Evolutionary conservation across 495 filamentous ascomycete species (phyloP), one percentile per base, ranked within the genome.

Genomic region (Apiosordaria backusii): DNA sequence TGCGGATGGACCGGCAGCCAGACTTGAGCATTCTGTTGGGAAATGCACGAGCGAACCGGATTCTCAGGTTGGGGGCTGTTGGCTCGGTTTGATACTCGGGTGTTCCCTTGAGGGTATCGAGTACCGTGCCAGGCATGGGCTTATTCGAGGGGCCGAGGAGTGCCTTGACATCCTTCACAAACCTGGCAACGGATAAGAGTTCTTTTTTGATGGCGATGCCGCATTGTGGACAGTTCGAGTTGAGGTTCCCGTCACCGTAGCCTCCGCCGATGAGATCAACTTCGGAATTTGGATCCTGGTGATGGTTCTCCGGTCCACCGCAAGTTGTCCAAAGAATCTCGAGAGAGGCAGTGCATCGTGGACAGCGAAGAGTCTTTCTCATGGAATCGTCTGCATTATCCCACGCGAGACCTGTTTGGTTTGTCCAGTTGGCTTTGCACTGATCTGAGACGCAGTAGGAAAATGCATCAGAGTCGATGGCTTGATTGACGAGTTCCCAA

Each of bases 101-200:
- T 23, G 63, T 62, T 3, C 82, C 84, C 1, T 74, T 80, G 1
- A 64, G 70, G 21, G 71, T 68, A 5, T 78, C 70, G 24, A 87
- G 76, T 27, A 90, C 67, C 0, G 89, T 92, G 15, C 90, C 90
- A 16, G 87, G 86, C 83, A 92, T 87, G 0, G 87, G 87, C 2
- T 75, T 62, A 25, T 21, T 57, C 9, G 74, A 27, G 6, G 78
- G 63, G 4, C 67, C 66, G 18, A 85, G 63, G 0, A 90, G 76
- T 0, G 65, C 59, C 40, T 80, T 61, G 10, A 82, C 67, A 71
- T 92, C 89, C 23, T 74, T 70, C 55, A 80, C 72, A 69, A 91
- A 90, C 70, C 86, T 89, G 55, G 72, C 73, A 4, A 84, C 79
- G 52, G 81, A 78, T 4, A 90, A 80, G 10, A 83, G 76, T 16